Evolutionary conservation across 305 asterid species (phyloP), one percentile per base, ranked within the genome.

Genomic region (Fraxinus albicans): DNA sequence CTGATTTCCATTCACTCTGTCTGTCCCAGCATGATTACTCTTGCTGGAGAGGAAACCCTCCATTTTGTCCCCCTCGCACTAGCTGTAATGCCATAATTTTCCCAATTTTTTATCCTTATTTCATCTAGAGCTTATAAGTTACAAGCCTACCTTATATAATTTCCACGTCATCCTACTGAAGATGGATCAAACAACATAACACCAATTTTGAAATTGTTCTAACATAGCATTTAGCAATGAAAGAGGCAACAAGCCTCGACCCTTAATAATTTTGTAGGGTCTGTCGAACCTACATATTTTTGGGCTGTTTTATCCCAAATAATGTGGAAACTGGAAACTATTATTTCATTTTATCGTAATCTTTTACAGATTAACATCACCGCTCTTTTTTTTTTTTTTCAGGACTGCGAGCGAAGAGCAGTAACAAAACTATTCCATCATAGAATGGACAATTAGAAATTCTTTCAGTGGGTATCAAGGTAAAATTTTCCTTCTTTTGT

Each of bases 401-500:
- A 96, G 98, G 99, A 96, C 65, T 96, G 98, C 23, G 97, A 94
- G 65, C 93, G 98, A 80, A 89, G 99, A 86, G 89, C 98, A 44
- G 84, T 94, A 74, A 95, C 90, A 38, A 96, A 96, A 91, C 83
- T 96, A 77, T 96, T 96, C 86, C 99, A 90, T 81, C 99, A 96
- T 53, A 90, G 98, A 88, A 60, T 87, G 31, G 90, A 88, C 80
- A 77, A 78, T 5, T 86, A 90, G 83, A 81, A 72, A 79, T 69
- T 79, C 38, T 25, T 69, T 29, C 19, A 50, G n/a, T 50, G 29
- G 60, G 53, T 50, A 27, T 47, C 38, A 27, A 75, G 83, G 83
- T 84, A 17, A 77, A 44, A 33, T 80, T 74, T 83, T 42, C 31
- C 13, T 21, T 23, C 53, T 47, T 21, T 23, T 47, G 2, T 53